Conservation (phyloP, 2,329 filamentous ascomycete genomes). For the Trichoderma koningiopsis region DNA sequence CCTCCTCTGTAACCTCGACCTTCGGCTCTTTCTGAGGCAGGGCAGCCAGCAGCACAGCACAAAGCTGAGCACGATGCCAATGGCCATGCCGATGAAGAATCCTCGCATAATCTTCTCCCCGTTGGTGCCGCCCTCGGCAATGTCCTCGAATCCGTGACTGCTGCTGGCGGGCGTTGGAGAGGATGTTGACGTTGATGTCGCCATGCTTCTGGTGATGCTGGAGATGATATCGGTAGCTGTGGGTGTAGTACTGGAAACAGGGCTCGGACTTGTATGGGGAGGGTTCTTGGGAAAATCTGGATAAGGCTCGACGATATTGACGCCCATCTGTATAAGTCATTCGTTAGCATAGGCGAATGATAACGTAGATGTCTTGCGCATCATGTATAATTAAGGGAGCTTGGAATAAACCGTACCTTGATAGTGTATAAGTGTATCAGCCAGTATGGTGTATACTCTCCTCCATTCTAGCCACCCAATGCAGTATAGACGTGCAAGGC, state of each 20-base stretch:
- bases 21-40: constrained; percentile 32
- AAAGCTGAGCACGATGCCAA: constrained; percentile 38
- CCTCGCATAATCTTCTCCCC: constrained; percentile 40
- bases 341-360: neutral
- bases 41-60: constrained; percentile 41
- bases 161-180: neutral
- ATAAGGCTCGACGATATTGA: neutral
- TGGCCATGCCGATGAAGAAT: constrained; percentile 39
- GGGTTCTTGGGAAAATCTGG: constrained; percentile 1
- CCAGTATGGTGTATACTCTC: neutral
- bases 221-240: constrained; percentile 6
- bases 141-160: constrained; percentile 27
- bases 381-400: neutral
- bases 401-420: neutral
- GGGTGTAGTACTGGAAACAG: neutral
- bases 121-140: constrained; percentile 36
- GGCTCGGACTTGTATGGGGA: neutral
- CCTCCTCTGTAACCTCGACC: constrained; percentile 25
- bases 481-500: neutral
- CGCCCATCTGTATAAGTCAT: neutral
- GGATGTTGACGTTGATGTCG: neutral
- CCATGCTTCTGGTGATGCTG: neutral
- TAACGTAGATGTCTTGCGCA: neutral
- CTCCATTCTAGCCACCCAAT: constrained; percentile 12
- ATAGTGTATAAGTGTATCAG: neutral